phyloP scores from a whole-genome alignment of 2,329 filamentous ascomycete species.

The Verticillium dahliae region DNA sequence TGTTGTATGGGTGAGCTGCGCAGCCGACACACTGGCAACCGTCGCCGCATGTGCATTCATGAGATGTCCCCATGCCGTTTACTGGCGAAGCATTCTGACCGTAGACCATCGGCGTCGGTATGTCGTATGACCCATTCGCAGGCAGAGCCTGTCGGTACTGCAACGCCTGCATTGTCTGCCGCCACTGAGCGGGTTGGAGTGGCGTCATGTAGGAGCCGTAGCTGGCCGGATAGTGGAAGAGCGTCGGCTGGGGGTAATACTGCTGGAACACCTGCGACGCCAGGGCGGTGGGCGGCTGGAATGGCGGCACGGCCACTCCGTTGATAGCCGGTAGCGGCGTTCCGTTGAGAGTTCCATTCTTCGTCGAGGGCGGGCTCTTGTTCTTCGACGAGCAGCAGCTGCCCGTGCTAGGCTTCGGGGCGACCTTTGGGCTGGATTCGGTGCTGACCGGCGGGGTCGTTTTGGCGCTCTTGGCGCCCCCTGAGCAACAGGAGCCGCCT shows the following conservation, averaged over 20 bases:
- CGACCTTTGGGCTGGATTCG: conserved; percentile 9
- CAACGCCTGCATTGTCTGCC: conserved; percentile 36
- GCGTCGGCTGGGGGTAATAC: conserved; percentile 34
- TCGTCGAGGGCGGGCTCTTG: conserved; percentile 7
- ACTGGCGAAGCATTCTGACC: neutral
- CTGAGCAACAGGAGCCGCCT: conserved; percentile 13
- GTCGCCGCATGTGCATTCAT: conserved; percentile 56
- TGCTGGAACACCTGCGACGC: conserved; percentile 29
- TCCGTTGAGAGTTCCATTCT: conserved; percentile 1
- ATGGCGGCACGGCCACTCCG: conserved; percentile 23
- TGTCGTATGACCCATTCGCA: conserved; percentile 12
- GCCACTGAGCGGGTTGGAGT: conserved; percentile 47
- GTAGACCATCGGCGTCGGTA: conserved; percentile 5
- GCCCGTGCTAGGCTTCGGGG: conserved; percentile 12
- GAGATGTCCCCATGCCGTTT: conserved; percentile 18
- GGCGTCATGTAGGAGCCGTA: conserved; percentile 50
- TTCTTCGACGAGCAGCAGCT: conserved; percentile 31
- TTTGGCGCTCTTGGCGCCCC: conserved; percentile 8
- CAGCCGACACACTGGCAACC: conserved; percentile 63
- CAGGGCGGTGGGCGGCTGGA: conserved; percentile 27
- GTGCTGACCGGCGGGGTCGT: conserved; percentile 7
- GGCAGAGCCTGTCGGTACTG: conserved; percentile 26
- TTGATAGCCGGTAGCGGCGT: conserved; percentile 17
- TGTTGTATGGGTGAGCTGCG: conserved; percentile 61
- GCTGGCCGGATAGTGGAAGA: conserved; percentile 47